Conservation (phyloP, 202 grass and related monocot species). For the Panicum virgatum region DNA sequence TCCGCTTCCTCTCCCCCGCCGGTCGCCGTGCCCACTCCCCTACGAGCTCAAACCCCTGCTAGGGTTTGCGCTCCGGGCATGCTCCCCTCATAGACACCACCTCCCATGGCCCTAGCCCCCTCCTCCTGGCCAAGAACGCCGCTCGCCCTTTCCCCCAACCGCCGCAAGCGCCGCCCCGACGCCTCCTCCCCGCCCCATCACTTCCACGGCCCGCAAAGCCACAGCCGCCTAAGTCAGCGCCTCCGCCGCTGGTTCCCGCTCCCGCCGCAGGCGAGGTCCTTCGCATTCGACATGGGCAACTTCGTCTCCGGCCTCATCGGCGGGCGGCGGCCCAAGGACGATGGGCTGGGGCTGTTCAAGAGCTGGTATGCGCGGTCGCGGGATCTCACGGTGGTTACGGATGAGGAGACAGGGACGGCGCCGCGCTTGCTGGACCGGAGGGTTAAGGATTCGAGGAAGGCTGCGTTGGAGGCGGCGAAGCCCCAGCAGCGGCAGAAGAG, state of each 20-base stretch:
- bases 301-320: not conserved
- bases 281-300: constrained; percentile 46
- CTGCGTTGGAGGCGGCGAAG: constrained; percentile 21
- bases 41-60: constrained; percentile 27
- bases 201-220: constrained; percentile 33
- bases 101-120: constrained; percentile 28
- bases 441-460: constrained; percentile 47
- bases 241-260: not conserved
- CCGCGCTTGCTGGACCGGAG: constrained; percentile 24
- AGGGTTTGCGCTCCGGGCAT: constrained; percentile 40
- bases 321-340: not conserved
- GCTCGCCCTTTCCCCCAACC: not conserved
- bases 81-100: not conserved
- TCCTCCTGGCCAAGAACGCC: constrained; percentile 25
- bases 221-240: not conserved
- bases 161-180: constrained; percentile 44
- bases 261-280: not conserved
- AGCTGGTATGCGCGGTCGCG: not conserved
- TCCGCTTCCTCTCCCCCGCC: not conserved
- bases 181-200: constrained; percentile 34
- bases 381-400: constrained; percentile 31
- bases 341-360: constrained; percentile 16
- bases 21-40: not conserved
- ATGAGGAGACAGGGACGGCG: constrained; percentile 10
- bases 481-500: not conserved